Conservation (phyloP, 2,329 filamentous ascomycete genomes). For the Boeremia exigua region DNA sequence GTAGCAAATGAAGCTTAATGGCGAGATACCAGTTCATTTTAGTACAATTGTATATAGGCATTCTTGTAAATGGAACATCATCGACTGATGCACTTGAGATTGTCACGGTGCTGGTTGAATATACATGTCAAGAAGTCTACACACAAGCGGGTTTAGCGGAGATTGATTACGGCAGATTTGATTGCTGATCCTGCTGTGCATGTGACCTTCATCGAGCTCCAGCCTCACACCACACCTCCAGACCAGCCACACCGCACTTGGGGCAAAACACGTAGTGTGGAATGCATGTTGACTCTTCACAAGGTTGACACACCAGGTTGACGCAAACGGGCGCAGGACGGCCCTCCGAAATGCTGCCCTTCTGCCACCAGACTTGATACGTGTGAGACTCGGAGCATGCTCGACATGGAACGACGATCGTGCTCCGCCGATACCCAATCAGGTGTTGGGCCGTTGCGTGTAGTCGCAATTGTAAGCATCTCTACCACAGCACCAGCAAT, state of each 20-base stretch:
- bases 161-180: background rate
- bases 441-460: slow-evolving; percentile 12
- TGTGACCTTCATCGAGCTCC: slow-evolving; percentile 13
- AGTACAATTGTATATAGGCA: slow-evolving; percentile 9
- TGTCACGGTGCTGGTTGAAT: no score
- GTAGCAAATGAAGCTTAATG: background rate
- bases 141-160: slow-evolving; percentile 3
- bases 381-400: slow-evolving; percentile 1
- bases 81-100: background rate
- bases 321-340: no score
- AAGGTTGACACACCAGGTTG: no score
- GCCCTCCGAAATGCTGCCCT: background rate
- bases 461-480: slow-evolving; percentile 1
- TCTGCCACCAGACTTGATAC: background rate
- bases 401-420: slow-evolving; percentile 9
- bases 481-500: background rate
- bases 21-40: background rate
- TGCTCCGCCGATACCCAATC: slow-evolving; percentile 15
- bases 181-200: slow-evolving; percentile 9
- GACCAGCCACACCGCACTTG: slow-evolving; percentile 13
- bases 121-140: no score
- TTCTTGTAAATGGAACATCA: slow-evolving; percentile 4
- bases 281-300: background rate
- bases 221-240: slow-evolving; percentile 9
- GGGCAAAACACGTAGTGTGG: background rate